Base-by-base conservation (phyloP, 345 rosid species). In the Eucalyptus melliodora region DNA sequence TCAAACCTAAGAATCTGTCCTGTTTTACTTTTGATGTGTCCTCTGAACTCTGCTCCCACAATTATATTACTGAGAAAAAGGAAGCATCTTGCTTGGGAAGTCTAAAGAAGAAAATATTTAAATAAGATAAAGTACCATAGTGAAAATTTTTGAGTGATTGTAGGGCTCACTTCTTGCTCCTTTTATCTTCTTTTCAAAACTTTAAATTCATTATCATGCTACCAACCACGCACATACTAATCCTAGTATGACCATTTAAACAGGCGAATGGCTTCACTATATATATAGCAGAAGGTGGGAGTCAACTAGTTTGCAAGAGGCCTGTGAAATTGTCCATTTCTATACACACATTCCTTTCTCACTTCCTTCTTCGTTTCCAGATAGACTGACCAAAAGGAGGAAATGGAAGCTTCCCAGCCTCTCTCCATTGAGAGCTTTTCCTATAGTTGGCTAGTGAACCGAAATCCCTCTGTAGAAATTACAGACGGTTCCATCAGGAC, bases 351-450 rank as follows among this genome's bases (percentile, higher is more conserved):
- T 13, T 30, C 69, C 69, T 88, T 86, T 34, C 5, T 65, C 16
- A 15, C 40, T 77, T 88, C 26, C 55, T 42, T 11, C 50, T 53
- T 47, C 50, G 31, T 67, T 30, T 59, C 69, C 56, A 86, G 86
- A 77, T 40, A 77, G 15, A 77, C 42, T 77, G 83, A 40, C 47
- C 85, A 77, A 40, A 23, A 83, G 81, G 59, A 87, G 82, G 88
- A 92, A 91, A 96, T 96, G 97, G 97, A 96, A 91, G 86, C 96
- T 88, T 91, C 98, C 53, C 96, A 95, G 91, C 93, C 97, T 91
- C 94, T 96, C 89, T 95, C 99, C n/a, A 96, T 96, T 80, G 99
- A 97, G 87, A 97, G 99, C 91, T 97, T 97, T 89, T 97, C 99
- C 3, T 95, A 95, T 69, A 96, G 98, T 90, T 97, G 99, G 99